Base-by-base conservation (phyloP, 1,139 yeast genomes). In the Scheffersomyces lignicola region DNA sequence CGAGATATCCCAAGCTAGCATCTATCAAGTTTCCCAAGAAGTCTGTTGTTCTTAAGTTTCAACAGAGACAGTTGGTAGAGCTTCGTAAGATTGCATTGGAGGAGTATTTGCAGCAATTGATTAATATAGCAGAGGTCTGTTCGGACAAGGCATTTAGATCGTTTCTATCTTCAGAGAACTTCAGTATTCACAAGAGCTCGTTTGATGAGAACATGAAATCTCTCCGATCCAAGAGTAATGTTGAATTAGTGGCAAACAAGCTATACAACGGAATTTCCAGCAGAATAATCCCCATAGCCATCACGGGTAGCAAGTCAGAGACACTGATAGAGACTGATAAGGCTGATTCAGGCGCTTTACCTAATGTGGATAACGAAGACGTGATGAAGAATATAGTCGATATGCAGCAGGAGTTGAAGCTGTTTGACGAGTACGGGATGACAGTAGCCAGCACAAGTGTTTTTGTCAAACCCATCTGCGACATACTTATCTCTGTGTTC, bases 381-480 rank as follows among this genome's bases (percentile, higher is more conserved):
- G 35, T 60, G 33, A 55, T 56, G 39, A 64, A 58, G 14, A 65
- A 66, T 36, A 45, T 66, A 15, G 51, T 54, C 34, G 75, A 65
- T 15, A 70, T 69, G 74, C 73, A 69, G 37, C 51, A 49, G 30
- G 76, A 69, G 44, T 58, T 69, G 42, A 57, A 51, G 33, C 68
- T 59, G 36, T 68, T 59, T 41, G 75, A 69, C 34, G 72, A 65
- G 24, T 44, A 43, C 29, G 25, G 38, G 47, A 43, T 30, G 43
- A 44, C 16, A 27, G 37, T 52, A 40, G 52, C 31, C 40, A 39
- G 38, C 6, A 26, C 29, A 26, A 50, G 47, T 18, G 38, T 50
- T 0, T 86, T 87, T 58, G 83, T 88, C 7, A 83, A 83, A 48
- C 95, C 96, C 0, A 80, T 90, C 2, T 83, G 94, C 44, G 95